Evolutionary conservation across 768 basidiomycete genomes (phyloP), one percentile per base, ranked within the genome.

Genomic region (Arthromyces matolae): DNA sequence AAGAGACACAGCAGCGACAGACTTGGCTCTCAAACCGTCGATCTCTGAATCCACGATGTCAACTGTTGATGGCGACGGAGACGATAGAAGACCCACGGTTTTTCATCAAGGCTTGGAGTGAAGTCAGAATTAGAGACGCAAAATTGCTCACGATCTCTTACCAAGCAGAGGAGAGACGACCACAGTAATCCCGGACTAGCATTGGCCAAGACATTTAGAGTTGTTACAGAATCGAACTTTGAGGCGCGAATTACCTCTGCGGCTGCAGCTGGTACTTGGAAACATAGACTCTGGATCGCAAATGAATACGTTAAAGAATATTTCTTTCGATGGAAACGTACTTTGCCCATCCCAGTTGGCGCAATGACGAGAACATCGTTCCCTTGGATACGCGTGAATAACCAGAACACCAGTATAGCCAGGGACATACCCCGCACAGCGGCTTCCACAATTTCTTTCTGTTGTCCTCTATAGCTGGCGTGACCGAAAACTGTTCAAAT

Each of bases 261-360:
- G 8, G 81, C 81, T 27, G 85, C 66, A 0, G 90, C 89, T 35
- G 90, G 90, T 23, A 91, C 69, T 67, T 92, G 90, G 59, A 92
- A 93, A 64, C 90, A 93, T 3, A 93, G 58, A 57, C 88, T 90
- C 88, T 90, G 9, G 22, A 20, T 42, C n/a, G n/a, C n/a, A n/a
- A n/a, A n/a, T 4, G 18, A 39, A 5, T 42, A 37, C 10, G 34
- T 45, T 27, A 28, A 35, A 47, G 18, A 12, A 37, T 29, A 29
- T 24, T 28, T 22, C 31, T 23, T 12, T 7, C 28, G 20, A 20
- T 29, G 18, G 16, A 24, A 7, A 60, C 58, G 31, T 24, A 84
- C 89, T 77, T 93, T 93, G 27, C 90, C 91, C 86, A 92, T 89
- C 4, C 90, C 89, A 8, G 91, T 93, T 0, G 90, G 89, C 14